These are phyloP conservation scores for Graphiopsis chlorocephala DNA, from an alignment of 2,329 filamentous ascomycete species.

Conservation along the genomic window DNA sequence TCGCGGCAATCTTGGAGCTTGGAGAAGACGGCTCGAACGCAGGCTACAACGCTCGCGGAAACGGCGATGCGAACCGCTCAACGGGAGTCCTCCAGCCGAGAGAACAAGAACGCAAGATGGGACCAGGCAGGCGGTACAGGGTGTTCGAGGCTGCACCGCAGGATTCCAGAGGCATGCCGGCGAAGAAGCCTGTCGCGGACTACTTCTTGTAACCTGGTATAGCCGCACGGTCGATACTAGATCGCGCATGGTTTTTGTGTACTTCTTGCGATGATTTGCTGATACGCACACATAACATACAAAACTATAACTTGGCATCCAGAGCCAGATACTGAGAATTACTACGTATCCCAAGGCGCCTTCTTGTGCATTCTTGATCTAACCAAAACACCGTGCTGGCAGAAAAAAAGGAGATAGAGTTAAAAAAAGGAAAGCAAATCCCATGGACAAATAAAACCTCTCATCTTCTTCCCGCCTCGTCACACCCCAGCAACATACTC, in stretches of 20 bases:
- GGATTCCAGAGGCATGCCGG: slow-evolving; percentile 94
- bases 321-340: neutral
- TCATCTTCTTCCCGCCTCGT: neutral
- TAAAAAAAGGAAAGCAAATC: neutral
- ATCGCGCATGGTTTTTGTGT: neutral
- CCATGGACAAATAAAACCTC: neutral
- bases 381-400: neutral
- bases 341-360: neutral
- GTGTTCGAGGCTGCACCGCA: slow-evolving; percentile 97
- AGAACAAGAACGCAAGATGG: slow-evolving; percentile 48
- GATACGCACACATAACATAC: slow-evolving; percentile 11
- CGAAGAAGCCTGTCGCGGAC: slow-evolving; percentile 96
- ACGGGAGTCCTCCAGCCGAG: slow-evolving; percentile 43
- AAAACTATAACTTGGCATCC: neutral
- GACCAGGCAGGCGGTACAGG: slow-evolving; percentile 84
- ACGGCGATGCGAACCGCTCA: slow-evolving; percentile 61
- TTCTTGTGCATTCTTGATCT: neutral
- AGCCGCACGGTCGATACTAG: neutral
- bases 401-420: neutral
- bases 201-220: slow-evolving; percentile 68
- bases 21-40: slow-evolving; percentile 70
- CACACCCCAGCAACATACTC: slow-evolving; percentile 36
- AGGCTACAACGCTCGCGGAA: slow-evolving; percentile 53
- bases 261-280: slow-evolving; percentile 2
- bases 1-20: slow-evolving; percentile 90